phyloP scores from a whole-genome alignment of 202 grass and related monocot species.

The Panicum virgatum region DNA sequence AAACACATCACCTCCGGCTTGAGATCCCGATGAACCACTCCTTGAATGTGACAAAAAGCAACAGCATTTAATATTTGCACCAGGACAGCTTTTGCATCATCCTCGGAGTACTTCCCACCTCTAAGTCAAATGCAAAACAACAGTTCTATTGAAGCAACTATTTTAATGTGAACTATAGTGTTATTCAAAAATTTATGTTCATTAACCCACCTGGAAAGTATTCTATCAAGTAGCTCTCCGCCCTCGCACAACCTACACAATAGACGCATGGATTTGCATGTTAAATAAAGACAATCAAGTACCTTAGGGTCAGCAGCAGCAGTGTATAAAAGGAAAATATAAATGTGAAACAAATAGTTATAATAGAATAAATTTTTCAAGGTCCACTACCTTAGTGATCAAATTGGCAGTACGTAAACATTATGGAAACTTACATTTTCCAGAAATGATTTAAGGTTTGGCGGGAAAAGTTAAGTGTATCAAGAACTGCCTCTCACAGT shows the following conservation, averaged over 20 bases:
- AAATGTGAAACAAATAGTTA: background rate
- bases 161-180: conserved; percentile 5
- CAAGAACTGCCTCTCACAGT: background rate
- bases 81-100: conserved; percentile 75
- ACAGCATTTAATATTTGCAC: conserved; percentile 80
- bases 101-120: conserved; percentile 80
- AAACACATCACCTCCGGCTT: conserved; percentile 66
- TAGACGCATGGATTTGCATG: background rate
- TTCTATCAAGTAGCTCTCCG: conserved; percentile 77
- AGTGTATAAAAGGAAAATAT: conserved; percentile 9
- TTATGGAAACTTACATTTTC: background rate
- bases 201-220: conserved; percentile 66
- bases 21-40: conserved; percentile 85
- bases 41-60: conserved; percentile 81
- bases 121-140: conserved; percentile 39
- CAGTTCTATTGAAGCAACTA: conserved; percentile 13
- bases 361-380: conserved; percentile 1
- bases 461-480: background rate
- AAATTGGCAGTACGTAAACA: background rate
- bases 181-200: conserved; percentile 1
- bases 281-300: background rate
- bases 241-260: conserved; percentile 67
- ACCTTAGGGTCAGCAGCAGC: background rate
- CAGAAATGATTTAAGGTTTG: background rate
- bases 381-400: background rate